Conservation (phyloP, 2,329 filamentous ascomycete species). For the Hypomyces perniciosus region DNA sequence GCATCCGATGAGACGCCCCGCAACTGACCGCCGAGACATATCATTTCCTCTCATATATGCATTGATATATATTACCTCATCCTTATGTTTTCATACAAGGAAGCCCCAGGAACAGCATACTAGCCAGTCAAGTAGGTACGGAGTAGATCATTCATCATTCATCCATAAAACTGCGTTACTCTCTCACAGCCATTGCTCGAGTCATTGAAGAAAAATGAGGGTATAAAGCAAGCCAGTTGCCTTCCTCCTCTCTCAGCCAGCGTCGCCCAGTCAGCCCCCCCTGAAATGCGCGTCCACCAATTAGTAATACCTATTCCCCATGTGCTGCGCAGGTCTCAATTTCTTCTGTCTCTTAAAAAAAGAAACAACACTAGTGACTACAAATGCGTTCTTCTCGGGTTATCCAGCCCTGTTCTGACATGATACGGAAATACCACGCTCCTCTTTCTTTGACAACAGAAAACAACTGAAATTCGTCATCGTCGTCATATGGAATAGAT, state of each 20-base stretch:
- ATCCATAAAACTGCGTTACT: neutral
- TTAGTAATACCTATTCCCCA: neutral
- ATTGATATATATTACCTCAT: no score
- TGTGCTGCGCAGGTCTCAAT: neutral
- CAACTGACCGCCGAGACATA: no score
- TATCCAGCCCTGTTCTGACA: constrained; percentile 7
- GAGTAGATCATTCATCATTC: no score
- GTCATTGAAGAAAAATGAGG: neutral
- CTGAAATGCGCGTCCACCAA: neutral
- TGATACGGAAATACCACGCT: constrained; percentile 9
- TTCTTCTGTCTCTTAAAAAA: neutral
- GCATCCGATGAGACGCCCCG: no score
- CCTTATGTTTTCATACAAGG: no score
- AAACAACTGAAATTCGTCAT: constrained; percentile 13
- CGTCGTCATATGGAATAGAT: constrained; percentile 12
- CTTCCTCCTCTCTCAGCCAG: neutral
- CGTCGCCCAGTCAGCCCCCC: neutral
- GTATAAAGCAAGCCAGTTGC: neutral
- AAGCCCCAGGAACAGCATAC: no score
- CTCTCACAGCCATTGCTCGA: neutral
- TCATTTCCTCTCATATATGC: no score
- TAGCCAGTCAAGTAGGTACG: no score
- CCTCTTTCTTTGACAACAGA: constrained; percentile 1
- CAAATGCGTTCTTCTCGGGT: constrained; percentile 8
- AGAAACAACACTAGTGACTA: neutral